Percentiles rank a stretch among this genome's conserved stretches.
Conservation (phyloP, 139 green algal species). For the Chlorella sp. region DNA sequence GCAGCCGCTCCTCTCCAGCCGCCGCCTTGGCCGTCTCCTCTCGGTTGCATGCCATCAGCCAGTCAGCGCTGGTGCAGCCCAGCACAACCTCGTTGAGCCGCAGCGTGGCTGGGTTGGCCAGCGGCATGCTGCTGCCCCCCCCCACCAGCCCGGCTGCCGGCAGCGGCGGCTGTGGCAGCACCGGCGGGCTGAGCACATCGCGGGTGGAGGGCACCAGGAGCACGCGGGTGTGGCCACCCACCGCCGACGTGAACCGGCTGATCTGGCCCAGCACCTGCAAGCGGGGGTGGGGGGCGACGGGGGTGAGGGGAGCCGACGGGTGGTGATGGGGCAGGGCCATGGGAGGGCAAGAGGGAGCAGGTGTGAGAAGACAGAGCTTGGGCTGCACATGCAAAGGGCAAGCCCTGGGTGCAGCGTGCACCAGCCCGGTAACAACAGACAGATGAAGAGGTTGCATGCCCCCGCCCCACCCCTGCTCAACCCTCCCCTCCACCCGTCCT, state of each 20-base stretch:
- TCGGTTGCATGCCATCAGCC: slow-evolving; percentile 53
- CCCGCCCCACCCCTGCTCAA: neutral
- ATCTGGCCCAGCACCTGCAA: slow-evolving; percentile 54
- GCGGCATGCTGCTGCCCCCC: slow-evolving; percentile 1
- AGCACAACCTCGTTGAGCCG: slow-evolving; percentile 46
- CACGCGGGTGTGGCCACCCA: slow-evolving; percentile 48
- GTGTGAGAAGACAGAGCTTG: too few species aligned
- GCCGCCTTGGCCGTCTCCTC: slow-evolving; percentile 54
- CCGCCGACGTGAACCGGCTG: slow-evolving; percentile 22
- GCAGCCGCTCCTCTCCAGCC: slow-evolving; percentile 71
- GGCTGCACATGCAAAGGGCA: too few species aligned
- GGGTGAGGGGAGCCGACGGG: neutral
- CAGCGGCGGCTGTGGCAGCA: slow-evolving; percentile 84
- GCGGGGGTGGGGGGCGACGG: neutral
- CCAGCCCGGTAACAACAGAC: too few species aligned
- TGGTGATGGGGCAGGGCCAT: too few species aligned
- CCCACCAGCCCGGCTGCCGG: neutral
- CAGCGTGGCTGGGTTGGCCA: slow-evolving; percentile 67
- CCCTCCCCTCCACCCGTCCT: neutral
- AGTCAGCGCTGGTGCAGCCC: slow-evolving; percentile 55
- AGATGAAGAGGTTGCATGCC: neutral
- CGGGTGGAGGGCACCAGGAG: slow-evolving; percentile 80
- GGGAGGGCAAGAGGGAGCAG: too few species aligned
- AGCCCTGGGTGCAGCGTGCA: too few species aligned
- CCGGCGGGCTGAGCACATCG: slow-evolving; percentile 74